phyloP scores from a whole-genome alignment of 805 yeast species.

The Schizosaccharomyces osmophilus region DNA sequence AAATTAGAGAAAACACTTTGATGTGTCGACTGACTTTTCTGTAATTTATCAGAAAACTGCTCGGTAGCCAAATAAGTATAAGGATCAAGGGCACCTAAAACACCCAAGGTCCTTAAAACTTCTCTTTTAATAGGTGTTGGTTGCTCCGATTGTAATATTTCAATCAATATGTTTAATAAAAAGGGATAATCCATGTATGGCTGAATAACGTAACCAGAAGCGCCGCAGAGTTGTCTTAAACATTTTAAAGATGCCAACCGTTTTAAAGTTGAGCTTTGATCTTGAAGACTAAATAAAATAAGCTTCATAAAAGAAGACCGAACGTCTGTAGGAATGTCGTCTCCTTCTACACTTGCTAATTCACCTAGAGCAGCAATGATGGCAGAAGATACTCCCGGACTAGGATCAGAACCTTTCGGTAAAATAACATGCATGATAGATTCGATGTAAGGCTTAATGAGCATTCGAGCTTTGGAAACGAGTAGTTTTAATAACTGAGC shows the following conservation, averaged over 20 bases:
- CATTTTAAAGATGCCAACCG: slow-evolving; percentile 76
- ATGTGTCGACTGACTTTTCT: slow-evolving; percentile 67
- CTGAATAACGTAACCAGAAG: slow-evolving; percentile 90
- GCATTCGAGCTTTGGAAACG: slow-evolving; percentile 50
- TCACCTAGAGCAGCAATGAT: slow-evolving; percentile 77
- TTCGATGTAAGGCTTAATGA: slow-evolving; percentile 69
- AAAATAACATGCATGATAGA: slow-evolving; percentile 67
- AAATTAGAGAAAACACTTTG: slow-evolving; percentile 69
- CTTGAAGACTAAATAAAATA: slow-evolving; percentile 65
- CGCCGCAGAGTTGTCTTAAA: slow-evolving; percentile 65
- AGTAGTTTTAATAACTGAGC: slow-evolving; percentile 50
- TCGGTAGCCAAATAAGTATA: slow-evolving; percentile 85
- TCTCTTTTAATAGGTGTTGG: slow-evolving; percentile 57
- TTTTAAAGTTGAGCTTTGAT: slow-evolving; percentile 63
- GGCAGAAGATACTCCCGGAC: slow-evolving; percentile 66
- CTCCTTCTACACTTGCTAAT: slow-evolving; percentile 67
- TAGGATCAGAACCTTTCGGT: slow-evolving; percentile 45
- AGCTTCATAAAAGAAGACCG: slow-evolving; percentile 56
- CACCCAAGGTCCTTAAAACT: slow-evolving; percentile 72
- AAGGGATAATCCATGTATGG: slow-evolving; percentile 84
- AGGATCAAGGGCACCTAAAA: slow-evolving; percentile 89
- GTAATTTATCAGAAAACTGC: slow-evolving; percentile 19
- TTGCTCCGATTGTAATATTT: slow-evolving; percentile 56
- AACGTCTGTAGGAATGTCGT: slow-evolving; percentile 48
- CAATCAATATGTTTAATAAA: slow-evolving; percentile 53